phyloP scores from a whole-genome alignment of 768 basidiomycete genomes.

The Mycena albidolilacea region DNA sequence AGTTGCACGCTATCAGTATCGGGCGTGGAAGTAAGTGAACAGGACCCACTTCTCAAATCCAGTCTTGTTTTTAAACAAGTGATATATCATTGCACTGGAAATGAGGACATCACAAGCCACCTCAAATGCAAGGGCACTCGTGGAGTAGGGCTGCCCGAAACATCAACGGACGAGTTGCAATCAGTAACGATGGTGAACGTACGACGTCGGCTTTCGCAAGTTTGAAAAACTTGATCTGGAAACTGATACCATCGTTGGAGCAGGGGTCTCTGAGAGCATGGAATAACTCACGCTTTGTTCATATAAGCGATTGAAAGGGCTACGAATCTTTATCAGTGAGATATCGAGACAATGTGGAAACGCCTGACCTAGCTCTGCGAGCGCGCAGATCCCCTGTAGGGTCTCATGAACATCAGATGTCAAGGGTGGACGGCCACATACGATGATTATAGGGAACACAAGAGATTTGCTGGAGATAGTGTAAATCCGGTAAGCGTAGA shows the following conservation, averaged over 20 bases:
- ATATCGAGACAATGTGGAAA: neutral
- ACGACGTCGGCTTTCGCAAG: neutral
- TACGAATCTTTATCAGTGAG: neutral
- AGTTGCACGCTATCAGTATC: neutral
- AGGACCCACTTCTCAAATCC: slow-evolving; percentile 2
- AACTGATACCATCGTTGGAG: slow-evolving; percentile 6
- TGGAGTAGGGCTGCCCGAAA: neutral
- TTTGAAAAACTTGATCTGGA: slow-evolving; percentile 19
- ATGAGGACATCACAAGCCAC: slow-evolving; percentile 13
- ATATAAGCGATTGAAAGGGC: neutral
- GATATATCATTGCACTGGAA: slow-evolving; percentile 6
- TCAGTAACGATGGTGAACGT: neutral
- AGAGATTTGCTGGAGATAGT: slow-evolving; percentile 9
- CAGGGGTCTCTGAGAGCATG: neutral
- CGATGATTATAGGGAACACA: slow-evolving; percentile 1
- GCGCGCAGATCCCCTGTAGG: neutral
- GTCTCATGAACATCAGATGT: neutral
- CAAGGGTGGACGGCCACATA: neutral
- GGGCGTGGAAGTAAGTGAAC: neutral
- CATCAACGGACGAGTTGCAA: neutral
- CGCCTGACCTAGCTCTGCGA: neutral
- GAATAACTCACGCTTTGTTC: slow-evolving; percentile 5
- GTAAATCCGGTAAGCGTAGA: slow-evolving; percentile 17
- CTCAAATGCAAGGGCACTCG: neutral
- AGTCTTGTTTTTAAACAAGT: slow-evolving; percentile 13